Evolutionary conservation across 2,329 filamentous ascomycete genomes (phyloP), one percentile per base, ranked within the genome.

Genomic region (Cladophialophora psammophila): DNA sequence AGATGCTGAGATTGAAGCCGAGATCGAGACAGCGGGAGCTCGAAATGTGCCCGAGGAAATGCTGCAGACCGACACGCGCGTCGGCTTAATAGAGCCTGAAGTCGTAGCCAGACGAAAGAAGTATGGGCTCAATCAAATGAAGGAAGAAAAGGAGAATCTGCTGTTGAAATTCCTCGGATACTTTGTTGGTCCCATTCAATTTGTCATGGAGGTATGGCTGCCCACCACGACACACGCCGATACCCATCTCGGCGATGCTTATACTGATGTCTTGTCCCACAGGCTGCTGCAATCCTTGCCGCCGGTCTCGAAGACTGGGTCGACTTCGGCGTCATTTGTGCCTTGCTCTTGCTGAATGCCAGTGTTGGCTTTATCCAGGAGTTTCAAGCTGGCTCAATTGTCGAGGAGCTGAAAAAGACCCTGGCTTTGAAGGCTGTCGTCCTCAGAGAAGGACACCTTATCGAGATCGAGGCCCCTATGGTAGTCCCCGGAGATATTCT

Each of bases 311-410:
- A 91, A 80, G 91, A 95, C 75, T 96, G 93, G 93, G 91, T 96
- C 71, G 93, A 96, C 83, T 94, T 96, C 76, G 93, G 92, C 85
- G 92, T 96, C 76, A 96, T 96, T 73, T 93, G 90, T 79, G 92
- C 83, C 76, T 85, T 96, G 59, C 86, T 96, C 9, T 78, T 96
- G 72, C 90, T 96, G 71, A 96, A 96, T 82, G 93, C 93, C 50
- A 83, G 81, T 71, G 93, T 96, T 71, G 92, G 93, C 81, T 96
- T 96, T 81, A 84, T 94, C 67, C 93, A 96, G 79, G 93, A 96
- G 82, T 96, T 86, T 81, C 92, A 96, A 81, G 93, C 93, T 69
- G 93, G 91, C 77, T 94, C 91, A 64, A 95, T 96, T 71, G 92
- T 96, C 81, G 92, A 94, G 57, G 92, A 95, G 78, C 82, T 96